phyloP scores from a whole-genome alignment of 208 protist species.

The Trypanosoma avium region DNA sequence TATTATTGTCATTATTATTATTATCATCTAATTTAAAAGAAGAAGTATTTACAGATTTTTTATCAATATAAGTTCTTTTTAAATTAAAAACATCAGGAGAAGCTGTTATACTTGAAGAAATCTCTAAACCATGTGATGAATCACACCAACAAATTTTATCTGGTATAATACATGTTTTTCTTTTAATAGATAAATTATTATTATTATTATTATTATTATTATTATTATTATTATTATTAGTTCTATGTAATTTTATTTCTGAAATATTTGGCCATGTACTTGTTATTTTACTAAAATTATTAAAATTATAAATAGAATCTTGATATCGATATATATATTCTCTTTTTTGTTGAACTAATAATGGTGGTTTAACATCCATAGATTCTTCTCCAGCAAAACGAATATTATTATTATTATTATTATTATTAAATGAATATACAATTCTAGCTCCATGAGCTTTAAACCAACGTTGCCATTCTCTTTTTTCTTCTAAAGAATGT shows the following conservation, averaged over 20 bases:
- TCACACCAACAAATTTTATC: slow-evolving; percentile 5
- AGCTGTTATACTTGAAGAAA: neutral
- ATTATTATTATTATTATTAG: neutral
- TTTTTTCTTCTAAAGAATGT: slow-evolving; percentile 5
- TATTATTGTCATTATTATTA: neutral
- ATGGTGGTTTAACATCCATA: too few relatives aligned
- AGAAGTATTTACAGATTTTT: too few relatives aligned
- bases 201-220: neutral
- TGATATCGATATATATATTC: too few relatives aligned
- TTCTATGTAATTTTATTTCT: neutral
- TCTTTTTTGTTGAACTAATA: too few relatives aligned
- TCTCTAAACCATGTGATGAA: neutral
- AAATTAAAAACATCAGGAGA: too few relatives aligned
- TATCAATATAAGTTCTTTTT: too few relatives aligned
- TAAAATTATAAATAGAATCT: too few relatives aligned
- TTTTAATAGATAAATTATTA: neutral
- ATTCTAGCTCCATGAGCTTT: neutral
- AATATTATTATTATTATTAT: neutral
- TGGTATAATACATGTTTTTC: neutral
- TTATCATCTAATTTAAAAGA: too few relatives aligned
- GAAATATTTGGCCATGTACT: neutral
- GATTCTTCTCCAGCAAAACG: too few relatives aligned
- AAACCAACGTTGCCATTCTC: slow-evolving; percentile 19
- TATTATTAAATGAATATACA: neutral
- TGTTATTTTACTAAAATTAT: too few relatives aligned